These are phyloP conservation scores for Solanum appendiculatum DNA, from an alignment of 257 asterid genomes.

Conservation along the genomic window DNA sequence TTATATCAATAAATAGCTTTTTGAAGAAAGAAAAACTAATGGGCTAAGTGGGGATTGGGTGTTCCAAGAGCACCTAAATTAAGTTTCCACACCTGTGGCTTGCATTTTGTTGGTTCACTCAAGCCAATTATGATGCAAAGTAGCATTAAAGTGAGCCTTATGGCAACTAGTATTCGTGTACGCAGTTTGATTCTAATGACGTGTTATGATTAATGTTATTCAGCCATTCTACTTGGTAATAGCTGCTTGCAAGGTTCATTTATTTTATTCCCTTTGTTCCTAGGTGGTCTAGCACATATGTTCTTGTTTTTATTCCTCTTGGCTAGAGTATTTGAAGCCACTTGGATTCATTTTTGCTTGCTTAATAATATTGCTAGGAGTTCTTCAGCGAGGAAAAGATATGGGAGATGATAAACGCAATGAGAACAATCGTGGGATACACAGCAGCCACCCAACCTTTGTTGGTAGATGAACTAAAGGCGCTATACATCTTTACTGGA, in stretches of 20 bases:
- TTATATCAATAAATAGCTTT: not conserved
- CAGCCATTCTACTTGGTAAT: not conserved
- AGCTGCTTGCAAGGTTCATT: not conserved
- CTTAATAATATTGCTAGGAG: conserved; percentile 4
- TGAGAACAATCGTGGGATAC: conserved; percentile 56
- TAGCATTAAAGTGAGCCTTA: not conserved
- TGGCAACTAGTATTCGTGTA: not conserved
- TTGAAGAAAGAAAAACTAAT: not conserved
- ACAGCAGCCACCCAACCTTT: conserved; percentile 26
- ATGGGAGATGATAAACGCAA: conserved; percentile 57
- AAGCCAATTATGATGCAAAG: not conserved
- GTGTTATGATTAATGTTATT: not conserved
- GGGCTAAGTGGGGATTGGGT: not conserved
- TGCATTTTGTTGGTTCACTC: not conserved
- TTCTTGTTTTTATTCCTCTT: not conserved
- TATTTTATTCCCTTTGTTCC: not conserved
- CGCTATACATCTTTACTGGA: conserved; percentile 59
- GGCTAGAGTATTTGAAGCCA: not conserved
- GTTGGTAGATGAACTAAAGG: conserved; percentile 44
- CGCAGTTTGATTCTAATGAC: not conserved
- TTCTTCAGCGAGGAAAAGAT: conserved; percentile 22
- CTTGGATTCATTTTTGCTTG: not conserved
- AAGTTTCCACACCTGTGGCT: not conserved
- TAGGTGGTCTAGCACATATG: no score
- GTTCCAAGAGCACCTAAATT: not conserved